Evolutionary conservation across 345 rosid genomes (phyloP), one percentile per base, ranked within the genome.

Genomic region (Melastoma malabathricum): DNA sequence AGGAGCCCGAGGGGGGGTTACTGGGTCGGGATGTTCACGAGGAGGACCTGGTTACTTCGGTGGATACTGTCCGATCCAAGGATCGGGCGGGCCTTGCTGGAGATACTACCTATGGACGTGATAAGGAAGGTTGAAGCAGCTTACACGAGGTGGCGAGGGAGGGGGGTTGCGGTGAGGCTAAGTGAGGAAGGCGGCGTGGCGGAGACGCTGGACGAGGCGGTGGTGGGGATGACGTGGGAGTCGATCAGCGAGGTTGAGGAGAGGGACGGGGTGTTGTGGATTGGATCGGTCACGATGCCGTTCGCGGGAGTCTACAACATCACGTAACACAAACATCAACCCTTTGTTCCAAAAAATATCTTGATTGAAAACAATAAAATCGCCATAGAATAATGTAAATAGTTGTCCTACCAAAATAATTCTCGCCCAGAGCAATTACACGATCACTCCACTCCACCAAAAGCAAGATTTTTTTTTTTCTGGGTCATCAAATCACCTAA

Each of bases 161-260:
- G 73, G 45, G 93, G 86, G 6, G 16, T 72, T 61, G 96, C 73
- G 9, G 58, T 87, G 60, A 81, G 85, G 73, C 46, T 87, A 60
- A 69, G 69, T 50, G 89, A 84, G 50, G 63, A 69, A n/a, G 96
- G 87, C 39, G 66, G 72, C 10, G 46, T 75, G 5, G 19, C 75
- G 46, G 89, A 86, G 50, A 50, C 60, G 0, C 61, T 78, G 25
- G 70, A 72, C 8, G 75, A 71, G 50, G 56, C 39, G n/a, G n/a
- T n/a, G 19, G 63, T 29, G 15, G 70, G 66, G 44, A 66, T 47
- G 41, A 48, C n/a, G 20, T 64, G 71, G 78, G 29, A 54, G 22
- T 68, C 83, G 45, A 66, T 82, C 0, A 86, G 95, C 54, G 88
- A 82, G 61, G 80, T 86, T 29, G 72, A 65, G 50, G 92, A 80